Percentiles rank a stretch among this genome's conserved stretches.
Evolutionary conservation across 495 filamentous ascomycete species (phyloP).

Genomic region (Ramalina intermedia): DNA sequence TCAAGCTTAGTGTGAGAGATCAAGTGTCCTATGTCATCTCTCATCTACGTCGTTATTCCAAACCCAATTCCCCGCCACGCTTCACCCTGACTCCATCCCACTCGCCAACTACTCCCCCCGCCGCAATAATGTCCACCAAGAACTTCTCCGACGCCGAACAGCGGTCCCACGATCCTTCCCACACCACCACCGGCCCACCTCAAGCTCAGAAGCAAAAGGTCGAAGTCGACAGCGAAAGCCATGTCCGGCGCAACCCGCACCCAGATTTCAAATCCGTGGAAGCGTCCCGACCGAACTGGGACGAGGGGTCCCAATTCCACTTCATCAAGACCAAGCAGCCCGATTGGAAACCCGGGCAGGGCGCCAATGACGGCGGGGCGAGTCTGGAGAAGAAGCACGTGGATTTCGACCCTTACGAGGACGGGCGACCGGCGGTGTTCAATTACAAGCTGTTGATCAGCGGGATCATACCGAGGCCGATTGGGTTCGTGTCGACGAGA

Average conservation of each 20-base stretch:
- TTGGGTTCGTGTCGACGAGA: conserved; percentile 48
- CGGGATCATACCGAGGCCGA: conserved; percentile 70
- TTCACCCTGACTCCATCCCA: too few relatives aligned
- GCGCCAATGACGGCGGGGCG: conserved; percentile 49
- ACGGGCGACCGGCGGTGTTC: conserved; percentile 47
- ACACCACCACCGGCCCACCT: neutral
- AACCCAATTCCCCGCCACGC: too few relatives aligned
- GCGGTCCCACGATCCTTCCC: conserved; percentile 16
- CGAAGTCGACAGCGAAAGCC: conserved; percentile 20
- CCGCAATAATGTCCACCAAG: conserved; percentile 7
- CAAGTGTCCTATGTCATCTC: too few relatives aligned
- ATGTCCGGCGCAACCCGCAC: conserved; percentile 13
- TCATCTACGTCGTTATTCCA: too few relatives aligned
- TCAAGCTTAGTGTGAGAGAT: too few relatives aligned
- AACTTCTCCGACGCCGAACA: conserved; percentile 20
- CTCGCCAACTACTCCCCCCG: too few relatives aligned
- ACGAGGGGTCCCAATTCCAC: conserved; percentile 27
- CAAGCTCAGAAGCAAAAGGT: conserved; percentile 14
- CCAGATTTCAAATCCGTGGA: conserved; percentile 65
- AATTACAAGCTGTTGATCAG: conserved; percentile 94
- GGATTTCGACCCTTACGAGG: conserved; percentile 67
- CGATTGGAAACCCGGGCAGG: conserved; percentile 62
- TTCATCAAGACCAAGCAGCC: conserved; percentile 63
- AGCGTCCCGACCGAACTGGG: conserved; percentile 55
- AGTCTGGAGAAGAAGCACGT: conserved; percentile 47